Evolutionary conservation across 495 filamentous ascomycete genomes (phyloP), one percentile per base, ranked within the genome.

Genomic region (Platismatia glauca): DNA sequence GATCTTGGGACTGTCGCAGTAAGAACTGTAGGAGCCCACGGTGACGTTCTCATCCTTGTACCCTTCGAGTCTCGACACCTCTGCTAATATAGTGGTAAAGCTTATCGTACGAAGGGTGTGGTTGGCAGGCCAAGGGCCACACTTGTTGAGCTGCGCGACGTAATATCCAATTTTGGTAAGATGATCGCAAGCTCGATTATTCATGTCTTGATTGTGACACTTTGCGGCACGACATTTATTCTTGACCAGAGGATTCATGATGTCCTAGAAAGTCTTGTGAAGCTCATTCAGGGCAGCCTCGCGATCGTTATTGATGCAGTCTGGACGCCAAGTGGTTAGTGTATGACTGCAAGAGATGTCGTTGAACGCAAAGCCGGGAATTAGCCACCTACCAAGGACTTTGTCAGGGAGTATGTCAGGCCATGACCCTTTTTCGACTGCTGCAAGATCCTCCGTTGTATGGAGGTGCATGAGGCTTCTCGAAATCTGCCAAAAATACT

Each of bases 401-500:
- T n/a, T n/a, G n/a, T n/a, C n/a, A n/a, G n/a, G n/a, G n/a, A n/a
- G n/a, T n/a, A n/a, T n/a, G n/a, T n/a, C n/a, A n/a, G n/a, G n/a
- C n/a, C n/a, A n/a, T n/a, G n/a, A n/a, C n/a, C n/a, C n/a, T n/a
- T n/a, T n/a, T n/a, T n/a, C n/a, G n/a, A n/a, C n/a, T n/a, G n/a
- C n/a, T n/a, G n/a, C n/a, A n/a, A n/a, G n/a, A n/a, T n/a, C n/a
- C n/a, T n/a, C n/a, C n/a, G n/a, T n/a, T n/a, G n/a, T 41, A 20
- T 41, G 3, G 15, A 20, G 20, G 1, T 18, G 41, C 7, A 59
- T 2, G 4, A 48, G 20, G 15, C 33, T 35, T 46, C 22, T 37
- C 27, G 57, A 46, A 22, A 1, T 39, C 9, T n/a, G n/a, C 58
- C 58, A 60, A 60, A 60, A 37, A 53, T 34, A 24, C 7, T 38